Evolutionary conservation across 2,329 filamentous ascomycete species (phyloP), one percentile per base, ranked within the genome.

Genomic region (Talaromyces sp.): DNA sequence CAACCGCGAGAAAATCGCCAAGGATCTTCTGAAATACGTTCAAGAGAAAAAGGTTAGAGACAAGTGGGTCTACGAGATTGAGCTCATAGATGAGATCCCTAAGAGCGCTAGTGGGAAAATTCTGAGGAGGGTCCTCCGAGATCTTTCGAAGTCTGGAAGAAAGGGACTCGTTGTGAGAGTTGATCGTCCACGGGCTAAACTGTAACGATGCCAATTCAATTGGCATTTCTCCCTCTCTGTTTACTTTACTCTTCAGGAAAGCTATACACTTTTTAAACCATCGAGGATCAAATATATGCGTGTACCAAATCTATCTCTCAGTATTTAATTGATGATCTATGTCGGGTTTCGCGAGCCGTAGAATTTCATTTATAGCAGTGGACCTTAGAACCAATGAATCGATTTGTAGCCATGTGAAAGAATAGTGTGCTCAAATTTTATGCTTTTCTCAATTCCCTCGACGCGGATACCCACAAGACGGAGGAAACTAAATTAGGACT

Each of bases 81-180:
- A 75, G 56, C 71, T 76, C 55, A 62, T 75, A 11, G 62, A 71
- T 10, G 80, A 79, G 55, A 84, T 92, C 26, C 89, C 89, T 13
- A 91, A 91, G 81, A 89, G 85, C 69, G 82, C 87, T 0, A 88
- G 84, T 67, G 89, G 89, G 10, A 91, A 91, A 82, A 90, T 91
- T 59, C 72, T 91, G 69, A 79, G 88, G 55, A 78, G 88, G 24
- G 67, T 90, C 56, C 70, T 88, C 67, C 81, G 78, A 63, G 49
- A 52, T 31, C 14, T 52, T 7, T 52, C 49, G 31, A 52, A 29
- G 19, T 26, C 49, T 29, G 24, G 78, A 84, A 38, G 56, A 10
- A 60, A 62, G 26, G 51, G 66, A 29, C 32, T 64, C 21, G 61
- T 67, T 11, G 66, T 63, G 31, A 55, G 58, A 10, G 61, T 62